Evolutionary conservation across 768 basidiomycete genomes (phyloP), one percentile per base, ranked within the genome.

Genomic region (Dentipellis sp.): DNA sequence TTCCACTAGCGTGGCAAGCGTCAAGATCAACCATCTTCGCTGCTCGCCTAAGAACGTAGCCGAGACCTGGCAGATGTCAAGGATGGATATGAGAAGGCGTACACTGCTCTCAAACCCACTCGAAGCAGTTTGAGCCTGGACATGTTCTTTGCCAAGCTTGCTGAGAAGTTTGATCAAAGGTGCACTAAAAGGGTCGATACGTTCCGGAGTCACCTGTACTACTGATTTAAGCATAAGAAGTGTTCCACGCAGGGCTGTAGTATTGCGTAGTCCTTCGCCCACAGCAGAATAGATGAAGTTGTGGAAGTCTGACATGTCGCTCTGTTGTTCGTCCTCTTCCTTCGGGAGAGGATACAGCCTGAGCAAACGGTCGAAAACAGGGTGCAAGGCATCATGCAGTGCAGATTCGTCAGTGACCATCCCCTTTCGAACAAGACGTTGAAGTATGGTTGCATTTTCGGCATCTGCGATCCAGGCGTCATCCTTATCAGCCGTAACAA

Each of bases 171-270:
- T 92, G 74, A 94, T 83, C 22, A 99, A 75, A 7, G 80, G 75
- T 1, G 77, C 71, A 40, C 83, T 75, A 71, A 94, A 95, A 1
- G 79, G 75, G 62, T 98, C 93, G 39, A 94, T 82, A 38, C 90
- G 81, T 64, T 93, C 88, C 1, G 93, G 88, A 9, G 83, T 77
- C 37, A 85, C 80, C 58, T 86, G 81, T 8, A 94, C 84, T 51
- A 94, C 83, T 0, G 91, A 86, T 66, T 91, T 86, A 51, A 98
- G 75, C 78, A 99, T 87, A 56, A 93, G 77, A 21, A 99, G 75
- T 4, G 86, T 83, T 16, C 93, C 91, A 22, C 87, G 85, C 34
- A 92, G 71, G 48, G 83, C 79, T 10, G 75, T 83, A 10, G 80
- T 79, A 51, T 86, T 84, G 45, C 84, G 80, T n/a, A 94, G 73